Conservation (phyloP, 768 basidiomycete genomes). For the Kwoniella sp. region DNA sequence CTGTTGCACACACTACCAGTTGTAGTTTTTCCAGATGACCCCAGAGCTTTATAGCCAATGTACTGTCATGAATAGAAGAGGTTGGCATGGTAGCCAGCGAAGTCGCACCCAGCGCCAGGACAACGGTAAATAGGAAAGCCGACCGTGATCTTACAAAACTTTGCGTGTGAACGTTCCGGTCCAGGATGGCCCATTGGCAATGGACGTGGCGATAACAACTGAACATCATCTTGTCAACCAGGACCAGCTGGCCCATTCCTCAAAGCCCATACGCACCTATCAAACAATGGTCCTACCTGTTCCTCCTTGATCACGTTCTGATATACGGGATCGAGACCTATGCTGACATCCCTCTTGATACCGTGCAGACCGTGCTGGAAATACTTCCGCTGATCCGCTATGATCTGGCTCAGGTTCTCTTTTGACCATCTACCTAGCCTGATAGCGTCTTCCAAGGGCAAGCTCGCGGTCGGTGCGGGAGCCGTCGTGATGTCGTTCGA, state of each 20-base stretch:
- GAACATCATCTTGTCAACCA: no score
- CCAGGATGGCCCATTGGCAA: constrained; percentile 12
- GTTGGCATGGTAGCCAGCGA: constrained; percentile 5
- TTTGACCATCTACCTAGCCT: constrained; percentile 10
- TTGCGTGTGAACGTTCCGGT: neutral
- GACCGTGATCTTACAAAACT: constrained; percentile 14
- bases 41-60: constrained; percentile 7
- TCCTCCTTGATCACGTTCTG: constrained; percentile 16
- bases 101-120: constrained; percentile 16
- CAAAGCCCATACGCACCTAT: constrained; percentile 7
- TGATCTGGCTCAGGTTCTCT: constrained; percentile 13
- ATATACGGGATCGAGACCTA: constrained; percentile 13
- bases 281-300: constrained; percentile 7
- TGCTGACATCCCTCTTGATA: constrained; percentile 17
- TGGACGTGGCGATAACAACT: constrained; percentile 17
- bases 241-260: no score
- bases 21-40: constrained; percentile 19
- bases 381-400: constrained; percentile 13
- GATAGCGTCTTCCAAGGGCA: constrained; percentile 10
- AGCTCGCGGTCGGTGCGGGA: constrained; percentile 1
- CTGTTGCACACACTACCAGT: constrained; percentile 16
- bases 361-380: constrained; percentile 20
- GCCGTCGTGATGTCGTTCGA: neutral
- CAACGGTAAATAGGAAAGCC: constrained; percentile 20
- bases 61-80: constrained; percentile 1